phyloP scores from a whole-genome alignment of 2,329 filamentous ascomycete genomes.

The Exophiala sideris region DNA sequence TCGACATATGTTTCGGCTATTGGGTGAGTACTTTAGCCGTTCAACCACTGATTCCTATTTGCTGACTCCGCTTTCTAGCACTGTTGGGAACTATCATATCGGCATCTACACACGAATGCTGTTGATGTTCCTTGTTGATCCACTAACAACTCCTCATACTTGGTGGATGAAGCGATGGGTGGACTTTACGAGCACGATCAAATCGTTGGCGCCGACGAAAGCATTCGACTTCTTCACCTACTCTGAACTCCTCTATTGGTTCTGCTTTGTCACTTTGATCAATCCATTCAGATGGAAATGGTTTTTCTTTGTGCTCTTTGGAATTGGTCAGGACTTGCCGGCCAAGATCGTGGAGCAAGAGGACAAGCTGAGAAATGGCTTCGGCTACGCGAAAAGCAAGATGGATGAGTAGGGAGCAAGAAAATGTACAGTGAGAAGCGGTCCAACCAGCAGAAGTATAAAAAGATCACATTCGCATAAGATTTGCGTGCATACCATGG shows the following conservation, averaged over 20 bases:
- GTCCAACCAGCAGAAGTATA: background rate
- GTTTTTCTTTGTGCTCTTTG: slow-evolving; percentile 78
- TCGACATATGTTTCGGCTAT: slow-evolving; percentile 79
- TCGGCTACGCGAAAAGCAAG: slow-evolving; percentile 35
- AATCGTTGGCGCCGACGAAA: slow-evolving; percentile 64
- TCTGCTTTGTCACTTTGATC: slow-evolving; percentile 70
- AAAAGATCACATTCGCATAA: background rate
- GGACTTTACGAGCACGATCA: slow-evolving; percentile 73
- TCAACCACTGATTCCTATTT: background rate
- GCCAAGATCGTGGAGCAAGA: slow-evolving; percentile 65
- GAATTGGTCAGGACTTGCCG: slow-evolving; percentile 65
- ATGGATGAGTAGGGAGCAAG: slow-evolving; percentile 4
- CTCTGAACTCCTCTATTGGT: slow-evolving; percentile 81
- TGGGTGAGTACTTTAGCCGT: slow-evolving; percentile 39
- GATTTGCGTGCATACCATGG: too few relatives aligned
- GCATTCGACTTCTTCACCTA: slow-evolving; percentile 92
- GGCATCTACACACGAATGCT: slow-evolving; percentile 84
- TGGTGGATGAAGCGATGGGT: slow-evolving; percentile 84
- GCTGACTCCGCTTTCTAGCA: slow-evolving; percentile 32
- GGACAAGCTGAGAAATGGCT: slow-evolving; percentile 55
- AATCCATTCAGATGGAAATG: slow-evolving; percentile 92
- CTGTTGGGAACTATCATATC: slow-evolving; percentile 83
- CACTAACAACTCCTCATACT: slow-evolving; percentile 66
- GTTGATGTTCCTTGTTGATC: slow-evolving; percentile 81
- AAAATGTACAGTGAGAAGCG: background rate